Conservation (phyloP, 140 eudicot species). For the Bidens hawaiensis region DNA sequence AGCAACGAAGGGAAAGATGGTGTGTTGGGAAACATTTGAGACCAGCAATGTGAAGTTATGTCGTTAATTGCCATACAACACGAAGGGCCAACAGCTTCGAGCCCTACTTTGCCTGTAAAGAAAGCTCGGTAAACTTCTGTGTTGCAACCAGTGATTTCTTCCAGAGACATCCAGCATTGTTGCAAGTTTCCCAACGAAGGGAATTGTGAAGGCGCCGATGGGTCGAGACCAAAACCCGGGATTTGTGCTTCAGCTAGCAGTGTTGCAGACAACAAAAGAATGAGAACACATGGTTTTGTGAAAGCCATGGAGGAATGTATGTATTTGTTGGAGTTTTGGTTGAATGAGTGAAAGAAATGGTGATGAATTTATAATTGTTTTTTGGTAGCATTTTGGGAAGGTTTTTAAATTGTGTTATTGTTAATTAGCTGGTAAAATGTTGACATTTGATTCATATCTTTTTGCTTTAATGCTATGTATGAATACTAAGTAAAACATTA, state of each 20-base stretch:
- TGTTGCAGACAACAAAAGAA: conserved; percentile 2
- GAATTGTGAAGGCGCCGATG: conserved; percentile 10
- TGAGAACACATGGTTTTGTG: background rate
- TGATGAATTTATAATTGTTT: conserved; percentile 21
- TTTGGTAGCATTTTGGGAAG: conserved; percentile 17
- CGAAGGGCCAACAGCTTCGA: conserved; percentile 20
- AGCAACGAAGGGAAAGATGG: conserved; percentile 29
- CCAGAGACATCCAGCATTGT: conserved; percentile 31
- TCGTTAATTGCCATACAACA: conserved; percentile 32
- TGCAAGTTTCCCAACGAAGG: background rate
- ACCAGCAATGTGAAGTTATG: conserved; percentile 30
- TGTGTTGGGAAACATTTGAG: conserved; percentile 22
- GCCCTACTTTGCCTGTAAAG: conserved; percentile 8
- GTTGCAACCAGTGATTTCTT: conserved; percentile 26
- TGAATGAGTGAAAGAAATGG: conserved; percentile 5
- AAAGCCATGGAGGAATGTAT: conserved; percentile 24
- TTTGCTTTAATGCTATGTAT: conserved; percentile 9
- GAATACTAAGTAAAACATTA: too few species aligned
- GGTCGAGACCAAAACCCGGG: background rate
- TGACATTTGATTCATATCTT: conserved; percentile 4
- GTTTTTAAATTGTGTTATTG: background rate
- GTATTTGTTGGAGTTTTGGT: conserved; percentile 16
- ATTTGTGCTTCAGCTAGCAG: conserved; percentile 10
- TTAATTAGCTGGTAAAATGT: conserved; percentile 16
- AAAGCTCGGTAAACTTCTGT: conserved; percentile 24